Percentiles rank a stretch among this genome's conserved stretches.
phyloP scores from a whole-genome alignment of 2,329 filamentous ascomycete genomes.

The Cordyceps farinosa region DNA sequence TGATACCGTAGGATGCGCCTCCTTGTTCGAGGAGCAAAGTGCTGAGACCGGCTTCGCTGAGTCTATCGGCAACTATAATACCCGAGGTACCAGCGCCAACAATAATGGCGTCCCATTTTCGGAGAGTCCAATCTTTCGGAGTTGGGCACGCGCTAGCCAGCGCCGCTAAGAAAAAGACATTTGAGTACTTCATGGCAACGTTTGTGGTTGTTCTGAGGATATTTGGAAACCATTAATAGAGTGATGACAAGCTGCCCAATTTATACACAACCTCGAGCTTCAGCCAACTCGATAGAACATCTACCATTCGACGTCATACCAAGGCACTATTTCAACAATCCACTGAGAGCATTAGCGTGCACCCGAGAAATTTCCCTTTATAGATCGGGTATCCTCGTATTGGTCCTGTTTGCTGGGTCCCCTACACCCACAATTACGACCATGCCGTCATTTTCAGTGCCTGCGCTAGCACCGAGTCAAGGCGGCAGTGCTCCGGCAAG shows the following conservation, averaged over 20 bases:
- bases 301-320: conserved; percentile 10
- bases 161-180: not conserved
- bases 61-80: conserved; percentile 48
- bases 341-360: not conserved
- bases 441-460: conserved; percentile 2
- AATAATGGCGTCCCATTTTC: conserved; percentile 34
- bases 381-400: conserved; percentile 13
- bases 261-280: conserved; percentile 6
- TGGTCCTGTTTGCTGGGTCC: conserved; percentile 5
- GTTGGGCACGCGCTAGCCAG: conserved; percentile 14
- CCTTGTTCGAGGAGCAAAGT: conserved; percentile 51
- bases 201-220: not conserved
- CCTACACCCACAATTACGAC: conserved; percentile 15
- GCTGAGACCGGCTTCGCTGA: conserved; percentile 49
- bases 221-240: not conserved
- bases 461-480: not conserved
- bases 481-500: not conserved
- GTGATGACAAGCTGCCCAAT: not conserved
- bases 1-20: conserved; percentile 46
- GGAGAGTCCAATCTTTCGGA: conserved; percentile 19
- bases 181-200: conserved; percentile 1
- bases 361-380: conserved; percentile 2
- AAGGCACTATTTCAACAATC: not conserved
- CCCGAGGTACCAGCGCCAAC: conserved; percentile 51
- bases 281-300: not conserved